These are phyloP conservation scores for Fagus crenata DNA, from an alignment of 306 rosid species.

Conservation along the genomic window DNA sequence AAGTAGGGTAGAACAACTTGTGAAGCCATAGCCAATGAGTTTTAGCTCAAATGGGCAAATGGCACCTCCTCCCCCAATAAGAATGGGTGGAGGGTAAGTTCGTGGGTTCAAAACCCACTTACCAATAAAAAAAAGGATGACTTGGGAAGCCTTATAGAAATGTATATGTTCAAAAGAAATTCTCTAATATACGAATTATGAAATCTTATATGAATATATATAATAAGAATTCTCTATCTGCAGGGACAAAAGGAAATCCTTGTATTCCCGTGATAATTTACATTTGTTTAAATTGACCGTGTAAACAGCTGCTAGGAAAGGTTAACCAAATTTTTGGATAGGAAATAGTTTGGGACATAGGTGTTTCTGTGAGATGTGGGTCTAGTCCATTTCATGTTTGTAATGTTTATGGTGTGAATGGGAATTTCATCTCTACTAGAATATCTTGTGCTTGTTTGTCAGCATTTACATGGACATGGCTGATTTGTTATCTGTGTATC, in stretches of 20 bases:
- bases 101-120: too few species aligned
- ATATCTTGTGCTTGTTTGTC: not conserved
- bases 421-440: not conserved
- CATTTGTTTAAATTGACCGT: not conserved
- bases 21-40: conserved; percentile 8
- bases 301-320: not conserved
- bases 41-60: not conserved
- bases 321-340: not conserved
- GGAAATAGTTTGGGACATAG: not conserved
- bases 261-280: not conserved
- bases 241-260: not conserved
- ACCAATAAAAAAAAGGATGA: not conserved
- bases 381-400: not conserved
- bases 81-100: too few species aligned
- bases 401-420: not conserved
- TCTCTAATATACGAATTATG: not conserved
- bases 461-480: conserved; percentile 15
- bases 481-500: conserved; percentile 32
- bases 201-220: not conserved
- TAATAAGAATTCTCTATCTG: not conserved
- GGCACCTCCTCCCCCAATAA: not conserved
- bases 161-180: not conserved
- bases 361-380: not conserved
- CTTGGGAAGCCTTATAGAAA: not conserved
- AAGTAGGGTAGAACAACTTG: not conserved